Base-by-base conservation (phyloP, 2,329 filamentous ascomycete species). In the Periconia digitata region DNA sequence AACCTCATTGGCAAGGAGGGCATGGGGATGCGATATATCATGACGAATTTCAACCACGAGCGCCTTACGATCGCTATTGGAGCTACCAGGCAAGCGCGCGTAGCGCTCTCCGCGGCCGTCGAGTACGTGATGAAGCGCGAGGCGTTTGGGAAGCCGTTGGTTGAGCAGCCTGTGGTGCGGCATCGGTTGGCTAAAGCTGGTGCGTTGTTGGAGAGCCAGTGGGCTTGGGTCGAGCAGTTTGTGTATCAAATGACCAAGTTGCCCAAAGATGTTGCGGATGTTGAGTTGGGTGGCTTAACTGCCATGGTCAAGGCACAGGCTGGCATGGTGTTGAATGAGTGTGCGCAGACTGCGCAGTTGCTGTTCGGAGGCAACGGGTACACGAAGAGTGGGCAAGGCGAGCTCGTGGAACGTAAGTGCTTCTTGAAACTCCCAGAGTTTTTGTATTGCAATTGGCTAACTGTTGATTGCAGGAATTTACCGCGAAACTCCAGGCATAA, bases 41-140 rank as follows among this genome's bases (percentile, higher is more conserved):
- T 88, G 85, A 85, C 82, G 45, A 89, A 90, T 72, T 90, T 90
- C 79, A 90, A 90, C 72, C 86, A 90, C 67, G 87, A 91, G 68
- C 81, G 87, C 0, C 74, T 90, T 10, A 78, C 78, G 15, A 87
- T 90, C 53, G 77, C 83, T 1, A 81, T 90, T 13, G 79, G 81
- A 0, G 79, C 81, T 1, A 86, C 85, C 1, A 76, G 87, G 2
- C 77, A 84, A 59, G 78, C 85, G 0, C 76, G 81, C 8, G 83
- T 86, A 2, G 84, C 82, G 1, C 72, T 87, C 1, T 70, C 75
- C 13, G 66, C 81, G 0, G 84, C 85, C 0, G 81, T 86, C 55
- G 79, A 79, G 43, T 87, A 87, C 59, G 79, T 79, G 20, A 66
- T 87, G 53, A 85, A 85, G 69, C 77, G 85, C 16, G 84, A 87